phyloP scores from a whole-genome alignment of 164 flowering plant species.

The Akebia trifoliata region DNA sequence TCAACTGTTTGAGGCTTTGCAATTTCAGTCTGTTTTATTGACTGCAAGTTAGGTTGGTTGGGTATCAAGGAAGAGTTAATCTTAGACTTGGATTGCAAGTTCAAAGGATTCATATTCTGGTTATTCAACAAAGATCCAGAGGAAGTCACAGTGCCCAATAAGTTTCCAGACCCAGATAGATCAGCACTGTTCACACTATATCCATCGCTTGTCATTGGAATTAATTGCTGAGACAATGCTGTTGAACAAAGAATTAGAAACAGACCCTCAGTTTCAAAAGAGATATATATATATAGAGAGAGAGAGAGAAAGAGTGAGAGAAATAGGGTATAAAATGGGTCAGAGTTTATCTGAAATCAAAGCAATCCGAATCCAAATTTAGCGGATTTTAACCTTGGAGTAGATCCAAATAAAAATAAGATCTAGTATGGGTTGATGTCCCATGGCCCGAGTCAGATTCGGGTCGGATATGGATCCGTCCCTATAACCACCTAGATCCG shows the following conservation, averaged over 20 bases:
- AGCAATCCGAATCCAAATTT: too few species aligned
- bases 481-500: too few species aligned
- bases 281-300: background rate
- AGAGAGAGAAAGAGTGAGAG: too few species aligned
- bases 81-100: conserved; percentile 44
- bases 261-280: background rate
- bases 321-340: too few species aligned
- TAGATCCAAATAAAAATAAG: too few species aligned
- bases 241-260: conserved; percentile 5
- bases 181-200: conserved; percentile 49
- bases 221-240: conserved; percentile 22
- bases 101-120: conserved; percentile 42
- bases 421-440: too few species aligned
- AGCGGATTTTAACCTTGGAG: too few species aligned
- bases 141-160: conserved; percentile 43
- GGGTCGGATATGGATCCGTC: too few species aligned
- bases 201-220: conserved; percentile 53
- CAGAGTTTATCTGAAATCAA: too few species aligned
- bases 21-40: conserved; percentile 32
- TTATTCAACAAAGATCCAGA: conserved; percentile 46
- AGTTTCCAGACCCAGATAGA: conserved; percentile 59
- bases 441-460: too few species aligned
- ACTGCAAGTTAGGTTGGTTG: conserved; percentile 46
- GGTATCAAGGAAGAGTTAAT: conserved; percentile 34
- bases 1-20: conserved; percentile 45